Evolutionary conservation across 148 eudicot species (phyloP).

Genomic region (Rhododendron ferrugineum): DNA sequence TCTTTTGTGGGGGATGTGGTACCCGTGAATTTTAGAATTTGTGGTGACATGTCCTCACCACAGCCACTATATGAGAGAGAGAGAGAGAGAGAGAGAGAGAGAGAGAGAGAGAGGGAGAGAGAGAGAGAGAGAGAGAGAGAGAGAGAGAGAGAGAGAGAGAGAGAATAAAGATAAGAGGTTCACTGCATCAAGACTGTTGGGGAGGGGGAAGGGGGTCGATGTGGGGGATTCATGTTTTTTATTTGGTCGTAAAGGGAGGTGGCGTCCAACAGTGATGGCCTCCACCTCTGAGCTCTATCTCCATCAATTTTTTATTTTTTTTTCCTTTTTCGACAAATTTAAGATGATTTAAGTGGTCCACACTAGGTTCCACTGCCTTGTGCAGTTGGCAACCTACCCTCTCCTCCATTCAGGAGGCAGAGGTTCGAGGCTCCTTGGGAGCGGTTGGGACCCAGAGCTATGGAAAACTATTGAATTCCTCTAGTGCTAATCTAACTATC

Average conservation of each 20-base stretch:
- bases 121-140: constrained; percentile 1
- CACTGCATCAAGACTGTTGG: background rate
- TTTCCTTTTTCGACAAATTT: no score
- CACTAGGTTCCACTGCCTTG: no score
- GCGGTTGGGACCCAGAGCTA: no score
- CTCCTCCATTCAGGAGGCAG: no score
- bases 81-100: background rate
- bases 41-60: background rate
- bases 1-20: background rate
- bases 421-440: no score
- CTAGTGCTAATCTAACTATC: no score
- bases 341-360: no score
- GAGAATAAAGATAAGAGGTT: background rate
- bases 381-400: no score
- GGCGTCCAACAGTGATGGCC: background rate
- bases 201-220: background rate
- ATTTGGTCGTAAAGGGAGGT: background rate
- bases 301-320: background rate
- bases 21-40: background rate
- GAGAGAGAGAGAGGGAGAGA: background rate
- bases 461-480: no score
- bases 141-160: background rate
- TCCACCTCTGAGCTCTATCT: background rate
- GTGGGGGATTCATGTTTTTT: background rate
- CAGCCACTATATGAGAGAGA: background rate